A percentile compares a stretch with the other conserved stretches of the same genome.
Conservation (phyloP, 1,284 basidiomycete species). For the Cutaneotrichosporon arboriforme region DNA sequence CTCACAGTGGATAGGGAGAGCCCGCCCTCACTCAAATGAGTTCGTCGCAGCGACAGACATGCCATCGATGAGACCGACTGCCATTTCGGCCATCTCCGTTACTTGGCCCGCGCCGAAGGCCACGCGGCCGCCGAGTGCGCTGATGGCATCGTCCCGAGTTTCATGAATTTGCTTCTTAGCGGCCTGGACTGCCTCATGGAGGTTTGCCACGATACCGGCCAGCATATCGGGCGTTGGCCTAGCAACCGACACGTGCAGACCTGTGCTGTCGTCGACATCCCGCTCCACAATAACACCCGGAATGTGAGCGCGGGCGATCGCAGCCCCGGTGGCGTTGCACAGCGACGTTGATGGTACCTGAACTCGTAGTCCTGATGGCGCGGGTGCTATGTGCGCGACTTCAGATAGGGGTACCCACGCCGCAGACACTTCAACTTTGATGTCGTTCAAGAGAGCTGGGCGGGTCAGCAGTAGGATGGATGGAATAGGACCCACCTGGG, state of each 20-base stretch:
- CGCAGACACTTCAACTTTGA: conserved; percentile 34
- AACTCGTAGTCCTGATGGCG: conserved; percentile 33
- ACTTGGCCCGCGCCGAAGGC: conserved; percentile 36
- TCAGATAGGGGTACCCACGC: conserved; percentile 32
- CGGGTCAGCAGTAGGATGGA: background rate
- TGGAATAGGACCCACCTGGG: conserved; percentile 29
- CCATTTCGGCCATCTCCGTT: conserved; percentile 36
- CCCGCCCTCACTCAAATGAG: too few relatives aligned
- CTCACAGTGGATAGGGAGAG: too few relatives aligned
- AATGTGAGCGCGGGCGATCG: conserved; percentile 42
- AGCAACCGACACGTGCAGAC: conserved; percentile 35
- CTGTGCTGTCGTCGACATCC: conserved; percentile 16
- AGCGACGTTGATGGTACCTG: conserved; percentile 40
- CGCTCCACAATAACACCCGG: conserved; percentile 42
- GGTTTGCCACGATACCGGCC: conserved; percentile 28
- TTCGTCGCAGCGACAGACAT: background rate
- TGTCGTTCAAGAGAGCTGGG: conserved; percentile 44
- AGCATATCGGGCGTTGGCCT: conserved; percentile 43
- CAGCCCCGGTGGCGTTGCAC: conserved; percentile 43
- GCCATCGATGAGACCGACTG: background rate
- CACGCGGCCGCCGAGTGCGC: conserved; percentile 34
- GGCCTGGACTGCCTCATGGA: conserved; percentile 34
- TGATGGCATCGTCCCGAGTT: conserved; percentile 41
- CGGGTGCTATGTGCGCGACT: conserved; percentile 39
- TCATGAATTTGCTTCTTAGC: conserved; percentile 42